Evolutionary conservation across 2,329 filamentous ascomycete species (phyloP), one percentile per base, ranked within the genome.

Genomic region (Cryoendolithus antarcticus): DNA sequence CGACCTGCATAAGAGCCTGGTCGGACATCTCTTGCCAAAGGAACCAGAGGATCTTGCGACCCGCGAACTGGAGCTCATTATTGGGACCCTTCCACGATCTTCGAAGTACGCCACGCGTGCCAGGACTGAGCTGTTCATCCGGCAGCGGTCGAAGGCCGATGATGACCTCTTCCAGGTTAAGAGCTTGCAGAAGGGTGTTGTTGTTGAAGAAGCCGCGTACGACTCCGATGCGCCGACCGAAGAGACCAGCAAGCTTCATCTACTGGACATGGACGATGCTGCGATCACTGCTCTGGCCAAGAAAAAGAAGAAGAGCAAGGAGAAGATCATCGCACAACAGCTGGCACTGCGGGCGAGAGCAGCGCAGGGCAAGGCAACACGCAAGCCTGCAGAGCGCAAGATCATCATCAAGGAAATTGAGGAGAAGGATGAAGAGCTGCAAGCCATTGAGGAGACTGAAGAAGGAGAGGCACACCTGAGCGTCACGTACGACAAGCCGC

Each of bases 131-230:
- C 74, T 82, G 42, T 72, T 73, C 39, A 73, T 80, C 34, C 74
- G 82, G 37, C 91, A 93, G 60, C 77, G 83, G 36, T 82, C 80
- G 51, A 89, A 86, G 64, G 86, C 85, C 56, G 83, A 88, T 42
- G 83, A 89, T 50, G 82, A 86, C 49, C 67, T 89, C 4, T 86
- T 86, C 54, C 77, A 75, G 8, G 59, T 63, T 48, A 54, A 62
- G 38, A 47, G 68, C 32, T 62, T 68, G 15, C 65, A 38, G 11
- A 44, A 71, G 9, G 67, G 72, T 37, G 72, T 77, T 39, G 34
- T 44, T 10, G 38, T 41, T 15, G 41, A 41, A 15, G 46, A 42
- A 6, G 34, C 29, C 15, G 43, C 43, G 24, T 52, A 53, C 15
- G 53, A 52, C 31, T 51, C 57, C n/a, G 50, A 59, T 15, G 21